Evolutionary conservation across 768 basidiomycete species (phyloP), one percentile per base, ranked within the genome.

Genomic region (Macrolepiota fuliginosa): DNA sequence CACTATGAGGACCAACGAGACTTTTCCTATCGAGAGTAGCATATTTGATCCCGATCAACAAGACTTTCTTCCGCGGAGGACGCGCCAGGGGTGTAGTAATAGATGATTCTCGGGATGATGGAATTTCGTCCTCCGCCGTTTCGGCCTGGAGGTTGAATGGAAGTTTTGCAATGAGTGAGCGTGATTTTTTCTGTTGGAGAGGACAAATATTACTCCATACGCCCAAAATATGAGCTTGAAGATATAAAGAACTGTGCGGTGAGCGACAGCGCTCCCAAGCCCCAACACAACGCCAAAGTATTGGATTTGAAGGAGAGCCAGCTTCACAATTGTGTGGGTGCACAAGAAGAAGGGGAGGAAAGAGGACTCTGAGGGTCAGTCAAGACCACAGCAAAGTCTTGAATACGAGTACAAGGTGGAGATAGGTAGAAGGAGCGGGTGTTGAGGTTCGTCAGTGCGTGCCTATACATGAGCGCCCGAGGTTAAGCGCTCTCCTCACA

Each of bases 31-130:
- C 62, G 51, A 67, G 57, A 13, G 56, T 42, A 24, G 64, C 65
- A 54, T 75, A 72, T 52, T 74, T 70, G 24, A 78, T 75, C 2
- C 77, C 77, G 25, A 79, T 72, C 24, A 79, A 63, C 2, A 79
- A 58, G 0, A 76, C 78, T 50, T 70, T 75, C 65, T 72, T 74
- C 56, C 56, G n/a, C 24, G 56, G 35, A 19, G 7, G 0, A 12
- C 37, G 37, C 19, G 10, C 25, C 1, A 25, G 17, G 19, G 42
- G 47, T 15, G 19, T 22, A 11, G 10, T 1, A 7, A 27, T 3
- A 24, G 47, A 25, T 24, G 12, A 5, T 27, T n/a, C n/a, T n/a
- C n/a, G n/a, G n/a, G 47, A 10, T 17, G 47, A 3, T 4, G 3
- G 19, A 24, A 9, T 27, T 24, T 15, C 12, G 25, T 4, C 47